phyloP scores from a whole-genome alignment of 805 yeast genomes.

The Priceomyces fermenticarens region DNA sequence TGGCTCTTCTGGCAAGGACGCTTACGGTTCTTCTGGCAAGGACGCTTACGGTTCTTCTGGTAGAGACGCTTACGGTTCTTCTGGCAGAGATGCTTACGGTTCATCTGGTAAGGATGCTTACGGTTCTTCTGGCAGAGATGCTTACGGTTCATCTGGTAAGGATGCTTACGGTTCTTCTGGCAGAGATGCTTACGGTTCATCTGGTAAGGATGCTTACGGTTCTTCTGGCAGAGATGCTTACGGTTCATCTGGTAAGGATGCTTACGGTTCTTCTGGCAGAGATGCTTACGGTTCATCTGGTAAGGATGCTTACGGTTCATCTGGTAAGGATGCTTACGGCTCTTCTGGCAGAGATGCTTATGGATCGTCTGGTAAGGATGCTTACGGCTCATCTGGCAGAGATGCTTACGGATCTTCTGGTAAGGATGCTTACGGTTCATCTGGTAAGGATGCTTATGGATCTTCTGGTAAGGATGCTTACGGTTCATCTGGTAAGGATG shows the following conservation, averaged over 20 bases:
- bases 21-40: constrained; percentile 9
- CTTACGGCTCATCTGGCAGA: constrained; percentile 1
- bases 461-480: constrained; percentile 9
- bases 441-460: constrained; percentile 7
- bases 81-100: constrained; percentile 6
- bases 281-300: constrained; percentile 16
- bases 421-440: constrained; percentile 4
- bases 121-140: constrained; percentile 10
- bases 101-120: constrained; percentile 11
- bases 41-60: constrained; percentile 14
- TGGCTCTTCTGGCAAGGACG: constrained; percentile 8
- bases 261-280: constrained; percentile 12
- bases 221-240: neutral
- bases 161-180: constrained; percentile 13
- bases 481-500: constrained; percentile 8
- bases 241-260: constrained; percentile 3
- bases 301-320: constrained; percentile 6
- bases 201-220: constrained; percentile 4
- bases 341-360: constrained; percentile 5
- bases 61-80: constrained; percentile 10
- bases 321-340: constrained; percentile 7
- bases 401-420: constrained; percentile 4
- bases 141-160: constrained; percentile 12
- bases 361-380: neutral
- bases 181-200: constrained; percentile 14